These are phyloP conservation scores for Penicillium sp. DNA, from an alignment of 2,329 filamentous ascomycete species.

Conservation along the genomic window DNA sequence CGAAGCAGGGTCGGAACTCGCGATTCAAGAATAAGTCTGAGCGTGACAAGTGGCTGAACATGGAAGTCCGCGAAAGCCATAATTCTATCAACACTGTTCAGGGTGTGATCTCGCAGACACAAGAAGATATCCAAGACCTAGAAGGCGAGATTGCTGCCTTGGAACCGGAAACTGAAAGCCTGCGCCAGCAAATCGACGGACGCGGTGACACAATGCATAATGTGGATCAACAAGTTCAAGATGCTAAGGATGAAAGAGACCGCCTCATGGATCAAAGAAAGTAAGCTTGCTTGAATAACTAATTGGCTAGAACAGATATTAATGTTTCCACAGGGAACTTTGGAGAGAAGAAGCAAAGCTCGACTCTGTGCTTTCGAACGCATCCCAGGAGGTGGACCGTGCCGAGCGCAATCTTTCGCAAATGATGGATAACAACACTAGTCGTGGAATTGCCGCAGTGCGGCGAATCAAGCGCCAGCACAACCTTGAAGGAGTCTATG, in stretches of 20 bases:
- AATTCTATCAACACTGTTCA: constrained; percentile 74
- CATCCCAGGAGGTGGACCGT: constrained; percentile 70
- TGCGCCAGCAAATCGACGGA: constrained; percentile 72
- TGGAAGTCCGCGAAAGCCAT: constrained; percentile 78
- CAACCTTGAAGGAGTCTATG: constrained; percentile 82
- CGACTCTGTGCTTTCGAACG: constrained; percentile 70
- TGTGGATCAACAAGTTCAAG: constrained; percentile 70
- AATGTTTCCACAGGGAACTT: constrained; percentile 51
- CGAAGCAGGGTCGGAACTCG: constrained; percentile 85
- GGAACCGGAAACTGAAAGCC: constrained; percentile 67
- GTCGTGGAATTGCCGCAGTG: constrained; percentile 81
- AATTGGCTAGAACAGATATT: neutral
- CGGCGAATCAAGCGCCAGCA: constrained; percentile 76
- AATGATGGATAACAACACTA: constrained; percentile 86
- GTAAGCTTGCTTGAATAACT: constrained; percentile 25
- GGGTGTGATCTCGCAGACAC: constrained; percentile 77
- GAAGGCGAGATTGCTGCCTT: constrained; percentile 68
- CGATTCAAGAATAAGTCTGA: constrained; percentile 87
- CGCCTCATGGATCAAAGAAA: constrained; percentile 82
- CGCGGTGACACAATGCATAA: constrained; percentile 71
- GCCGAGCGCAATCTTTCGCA: constrained; percentile 76
- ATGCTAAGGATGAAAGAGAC: constrained; percentile 74
- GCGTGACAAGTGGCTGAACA: constrained; percentile 76
- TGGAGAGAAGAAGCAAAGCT: constrained; percentile 88
- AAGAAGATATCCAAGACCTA: constrained; percentile 74